Percentiles rank a stretch among this genome's conserved stretches.
Evolutionary conservation across 1,139 yeast genomes (phyloP).

Genomic region (Yamadazyma membranifaciens): DNA sequence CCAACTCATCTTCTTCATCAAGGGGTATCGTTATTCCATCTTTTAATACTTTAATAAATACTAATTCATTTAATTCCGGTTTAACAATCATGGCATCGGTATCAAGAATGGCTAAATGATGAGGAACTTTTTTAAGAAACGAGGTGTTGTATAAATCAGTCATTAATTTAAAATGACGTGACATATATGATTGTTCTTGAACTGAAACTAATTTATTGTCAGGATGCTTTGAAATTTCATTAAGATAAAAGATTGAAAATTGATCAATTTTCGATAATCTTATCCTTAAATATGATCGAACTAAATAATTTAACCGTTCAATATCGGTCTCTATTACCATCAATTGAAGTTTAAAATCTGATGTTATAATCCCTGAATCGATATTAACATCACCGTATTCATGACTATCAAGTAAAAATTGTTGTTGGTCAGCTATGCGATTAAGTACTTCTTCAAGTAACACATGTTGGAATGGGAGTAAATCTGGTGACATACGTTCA

Average conservation of each 20-base stretch:
- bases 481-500: slow-evolving; percentile 83
- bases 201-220: slow-evolving; percentile 39
- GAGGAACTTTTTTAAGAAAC: slow-evolving; percentile 68
- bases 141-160: slow-evolving; percentile 65
- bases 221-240: slow-evolving; percentile 15
- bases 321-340: slow-evolving; percentile 89
- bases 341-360: slow-evolving; percentile 73
- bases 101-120: slow-evolving; percentile 66
- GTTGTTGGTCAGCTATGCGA: slow-evolving; percentile 68
- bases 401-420: slow-evolving; percentile 61
- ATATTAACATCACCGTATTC: slow-evolving; percentile 47
- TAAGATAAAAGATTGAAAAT: slow-evolving; percentile 56
- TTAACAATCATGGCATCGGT: slow-evolving; percentile 70
- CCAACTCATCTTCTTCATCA: slow-evolving; percentile 66
- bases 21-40: slow-evolving; percentile 22
- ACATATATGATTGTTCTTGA: slow-evolving; percentile 63
- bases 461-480: slow-evolving; percentile 65
- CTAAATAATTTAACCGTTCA: slow-evolving; percentile 77
- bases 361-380: slow-evolving; percentile 37
- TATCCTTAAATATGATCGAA: slow-evolving; percentile 77
- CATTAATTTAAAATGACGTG: slow-evolving; percentile 61
- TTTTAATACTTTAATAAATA: slow-evolving; percentile 61
- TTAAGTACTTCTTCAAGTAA: slow-evolving; percentile 57
- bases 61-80: slow-evolving; percentile 76
- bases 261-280: slow-evolving; percentile 73